These are phyloP conservation scores for Naganishia friedmannii DNA, from an alignment of 768 basidiomycete species.

Conservation along the genomic window DNA sequence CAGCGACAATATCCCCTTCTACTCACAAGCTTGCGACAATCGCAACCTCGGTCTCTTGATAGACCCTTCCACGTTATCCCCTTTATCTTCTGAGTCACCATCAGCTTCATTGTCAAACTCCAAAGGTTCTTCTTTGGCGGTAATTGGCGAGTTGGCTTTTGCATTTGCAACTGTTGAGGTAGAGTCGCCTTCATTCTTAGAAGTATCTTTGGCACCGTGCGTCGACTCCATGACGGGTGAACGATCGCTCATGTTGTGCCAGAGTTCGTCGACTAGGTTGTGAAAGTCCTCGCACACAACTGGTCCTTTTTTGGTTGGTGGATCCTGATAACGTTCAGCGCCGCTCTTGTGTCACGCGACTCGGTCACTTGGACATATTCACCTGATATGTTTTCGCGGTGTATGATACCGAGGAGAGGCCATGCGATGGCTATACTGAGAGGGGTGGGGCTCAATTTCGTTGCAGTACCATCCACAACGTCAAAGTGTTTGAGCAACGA, in stretches of 20 bases:
- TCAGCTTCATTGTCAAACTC: slow-evolving; percentile 10
- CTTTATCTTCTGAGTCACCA: slow-evolving; percentile 24
- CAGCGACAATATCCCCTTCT: neutral
- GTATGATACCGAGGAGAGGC: no score
- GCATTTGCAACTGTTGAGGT: neutral
- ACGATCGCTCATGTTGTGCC: neutral
- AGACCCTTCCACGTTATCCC: slow-evolving; percentile 18
- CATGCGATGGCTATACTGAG: no score
- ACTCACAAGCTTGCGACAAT: slow-evolving; percentile 33
- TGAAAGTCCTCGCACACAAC: neutral
- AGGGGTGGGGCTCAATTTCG: no score
- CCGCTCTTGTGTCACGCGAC: neutral
- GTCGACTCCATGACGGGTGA: neutral
- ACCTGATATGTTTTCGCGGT: no score
- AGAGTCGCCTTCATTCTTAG: neutral
- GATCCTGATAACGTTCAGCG: neutral
- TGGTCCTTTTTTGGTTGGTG: neutral
- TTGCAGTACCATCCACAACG: no score
- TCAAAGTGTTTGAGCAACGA: no score
- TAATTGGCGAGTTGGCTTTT: neutral
- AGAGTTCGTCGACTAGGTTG: neutral
- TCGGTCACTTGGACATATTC: neutral
- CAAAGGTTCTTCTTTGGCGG: slow-evolving; percentile 5
- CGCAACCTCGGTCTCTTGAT: slow-evolving; percentile 33
- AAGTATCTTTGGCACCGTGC: neutral